Percentiles rank a stretch among this genome's conserved stretches.
These are phyloP conservation scores for Phytophthora cactorum DNA, from an alignment of 352 stramenopile species.

Conservation along the genomic window DNA sequence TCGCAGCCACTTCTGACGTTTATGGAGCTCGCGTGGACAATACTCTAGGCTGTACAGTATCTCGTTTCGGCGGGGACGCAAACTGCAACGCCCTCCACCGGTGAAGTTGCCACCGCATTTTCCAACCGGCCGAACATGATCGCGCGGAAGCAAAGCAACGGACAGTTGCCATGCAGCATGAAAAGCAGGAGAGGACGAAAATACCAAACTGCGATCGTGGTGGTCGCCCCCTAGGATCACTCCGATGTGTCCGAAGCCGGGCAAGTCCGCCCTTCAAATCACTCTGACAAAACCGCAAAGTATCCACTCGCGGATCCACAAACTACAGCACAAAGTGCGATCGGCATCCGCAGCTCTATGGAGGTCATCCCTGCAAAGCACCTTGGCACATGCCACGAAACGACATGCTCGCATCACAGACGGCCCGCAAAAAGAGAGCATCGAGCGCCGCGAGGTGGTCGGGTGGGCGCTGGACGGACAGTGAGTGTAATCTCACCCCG, in stretches of 20 bases:
- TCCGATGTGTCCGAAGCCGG: conserved; percentile 15
- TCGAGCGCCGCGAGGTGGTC: conserved; percentile 6
- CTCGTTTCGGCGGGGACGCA: conserved; percentile 9
- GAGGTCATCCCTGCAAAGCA: conserved; percentile 24
- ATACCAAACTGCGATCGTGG: conserved; percentile 10
- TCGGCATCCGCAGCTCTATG: conserved; percentile 27
- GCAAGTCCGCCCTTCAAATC: conserved; percentile 24
- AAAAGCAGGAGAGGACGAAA: conserved; percentile 21
- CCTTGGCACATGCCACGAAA: conserved; percentile 29
- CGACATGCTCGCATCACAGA: conserved; percentile 27
- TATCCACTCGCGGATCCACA: conserved; percentile 21
- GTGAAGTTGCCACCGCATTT: not conserved
- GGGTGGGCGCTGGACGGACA: conserved; percentile 15
- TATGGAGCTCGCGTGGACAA: conserved; percentile 10
- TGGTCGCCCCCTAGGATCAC: conserved; percentile 20
- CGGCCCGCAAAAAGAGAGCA: conserved; percentile 10
- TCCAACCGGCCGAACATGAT: not conserved
- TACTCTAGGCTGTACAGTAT: not conserved
- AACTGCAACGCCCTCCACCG: not conserved
- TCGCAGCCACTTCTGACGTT: conserved; percentile 13
- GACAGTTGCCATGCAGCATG: conserved; percentile 12
- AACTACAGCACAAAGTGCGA: conserved; percentile 23
- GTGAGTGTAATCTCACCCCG: conserved; percentile 24
- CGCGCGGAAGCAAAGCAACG: not conserved
- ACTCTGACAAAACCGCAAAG: conserved; percentile 4